Evolutionary conservation across 331 rosid species (phyloP).

Genomic region (Acacia pycnantha): DNA sequence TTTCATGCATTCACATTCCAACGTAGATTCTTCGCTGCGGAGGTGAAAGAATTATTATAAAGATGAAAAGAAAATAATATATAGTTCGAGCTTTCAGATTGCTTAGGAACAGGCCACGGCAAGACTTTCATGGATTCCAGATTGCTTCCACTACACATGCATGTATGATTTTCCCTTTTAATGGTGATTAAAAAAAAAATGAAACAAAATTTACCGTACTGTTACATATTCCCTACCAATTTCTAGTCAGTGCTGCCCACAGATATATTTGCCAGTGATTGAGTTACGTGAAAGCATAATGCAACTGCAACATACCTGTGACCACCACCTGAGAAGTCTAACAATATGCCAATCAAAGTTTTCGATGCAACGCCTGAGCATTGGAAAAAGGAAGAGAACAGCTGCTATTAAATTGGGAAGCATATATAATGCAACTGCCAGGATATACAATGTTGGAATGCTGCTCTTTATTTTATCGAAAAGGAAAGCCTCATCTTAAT

Average conservation of each 20-base stretch:
- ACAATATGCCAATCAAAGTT: too few species aligned
- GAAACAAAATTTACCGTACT: background rate
- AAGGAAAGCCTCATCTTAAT: too few species aligned
- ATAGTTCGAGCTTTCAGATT: background rate
- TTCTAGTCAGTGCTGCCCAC: background rate
- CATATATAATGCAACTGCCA: too few species aligned
- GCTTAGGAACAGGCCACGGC: background rate
- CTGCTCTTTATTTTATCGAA: too few species aligned
- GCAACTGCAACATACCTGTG: constrained; percentile 65
- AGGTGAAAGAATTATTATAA: too few species aligned
- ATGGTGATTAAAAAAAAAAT: background rate
- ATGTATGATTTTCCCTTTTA: background rate
- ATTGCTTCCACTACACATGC: background rate
- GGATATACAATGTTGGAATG: too few species aligned
- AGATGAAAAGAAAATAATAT: too few species aligned
- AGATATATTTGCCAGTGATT: background rate
- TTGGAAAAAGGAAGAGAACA: too few species aligned
- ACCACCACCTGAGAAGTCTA: constrained; percentile 95
- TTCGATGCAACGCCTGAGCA: too few species aligned
- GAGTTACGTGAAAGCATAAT: constrained; percentile 14
- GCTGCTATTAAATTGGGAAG: too few species aligned
- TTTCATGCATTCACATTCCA: constrained; percentile 99
- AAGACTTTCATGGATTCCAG: background rate
- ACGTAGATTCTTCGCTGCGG: too few species aligned
- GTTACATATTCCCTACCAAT: background rate